These are phyloP conservation scores for Mortierella claussenii DNA, from an alignment of 192 early-diverging fungal species.

Conservation along the genomic window DNA sequence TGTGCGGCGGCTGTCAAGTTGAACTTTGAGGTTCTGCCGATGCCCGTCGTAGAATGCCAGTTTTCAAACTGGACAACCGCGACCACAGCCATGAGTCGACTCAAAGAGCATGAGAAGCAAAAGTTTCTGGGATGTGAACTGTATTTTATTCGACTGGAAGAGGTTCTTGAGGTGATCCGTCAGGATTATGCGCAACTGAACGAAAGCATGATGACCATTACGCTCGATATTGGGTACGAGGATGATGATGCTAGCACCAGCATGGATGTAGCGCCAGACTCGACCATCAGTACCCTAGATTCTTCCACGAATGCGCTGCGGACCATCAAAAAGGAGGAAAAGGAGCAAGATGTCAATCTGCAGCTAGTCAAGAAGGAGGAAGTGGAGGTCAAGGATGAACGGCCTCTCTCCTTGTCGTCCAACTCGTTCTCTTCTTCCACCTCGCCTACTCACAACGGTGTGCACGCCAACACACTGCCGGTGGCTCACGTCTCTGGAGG, in stretches of 20 bases:
- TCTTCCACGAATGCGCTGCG: too few species aligned
- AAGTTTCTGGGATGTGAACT: constrained; percentile 67
- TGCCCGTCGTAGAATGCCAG: constrained; percentile 25
- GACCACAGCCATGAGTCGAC: constrained; percentile 43
- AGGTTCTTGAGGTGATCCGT: constrained; percentile 69
- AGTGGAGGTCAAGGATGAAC: background rate
- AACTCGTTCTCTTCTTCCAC: background rate
- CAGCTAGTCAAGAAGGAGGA: constrained; percentile 33
- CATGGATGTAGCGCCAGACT: constrained; percentile 27
- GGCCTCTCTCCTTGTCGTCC: background rate
- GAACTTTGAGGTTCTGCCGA: constrained; percentile 40
- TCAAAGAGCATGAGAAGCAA: constrained; percentile 69
- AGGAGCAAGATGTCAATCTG: background rate
- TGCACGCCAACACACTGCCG: background rate
- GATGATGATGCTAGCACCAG: constrained; percentile 15
- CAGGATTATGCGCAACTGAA: constrained; percentile 71
- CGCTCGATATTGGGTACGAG: constrained; percentile 71
- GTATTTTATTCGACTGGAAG: constrained; percentile 75
- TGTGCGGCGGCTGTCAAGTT: constrained; percentile 57
- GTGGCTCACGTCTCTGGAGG: background rate
- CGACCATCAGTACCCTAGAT: background rate
- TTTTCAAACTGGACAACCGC: constrained; percentile 40
- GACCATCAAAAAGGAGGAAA: background rate
- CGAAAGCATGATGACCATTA: constrained; percentile 74
- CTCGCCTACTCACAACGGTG: too few species aligned